Evolutionary conservation across 495 filamentous ascomycete species (phyloP).

Genomic region (Lasiosphaeris hirsuta): DNA sequence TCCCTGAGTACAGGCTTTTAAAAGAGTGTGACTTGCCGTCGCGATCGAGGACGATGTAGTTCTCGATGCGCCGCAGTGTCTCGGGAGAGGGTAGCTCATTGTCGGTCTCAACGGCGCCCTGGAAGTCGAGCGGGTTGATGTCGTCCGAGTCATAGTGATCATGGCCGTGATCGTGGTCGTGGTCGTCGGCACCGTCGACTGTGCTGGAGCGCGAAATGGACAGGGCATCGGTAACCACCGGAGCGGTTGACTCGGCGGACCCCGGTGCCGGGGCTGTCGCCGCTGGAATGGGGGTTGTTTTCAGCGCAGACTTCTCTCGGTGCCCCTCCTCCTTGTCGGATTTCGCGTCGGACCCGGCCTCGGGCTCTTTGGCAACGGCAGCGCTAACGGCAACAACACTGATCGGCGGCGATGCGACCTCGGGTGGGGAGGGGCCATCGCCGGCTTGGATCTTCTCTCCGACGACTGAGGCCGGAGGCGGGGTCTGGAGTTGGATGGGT

Average conservation of each 20-base stretch:
- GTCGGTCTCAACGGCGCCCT: constrained; percentile 45
- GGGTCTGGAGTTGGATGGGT: neutral
- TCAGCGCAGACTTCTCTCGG: too few species aligned
- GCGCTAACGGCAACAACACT: too few species aligned
- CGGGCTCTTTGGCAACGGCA: too few species aligned
- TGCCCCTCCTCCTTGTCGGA: too few species aligned
- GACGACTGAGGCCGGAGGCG: neutral
- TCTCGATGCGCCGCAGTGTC: constrained; percentile 47
- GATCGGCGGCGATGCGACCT: too few species aligned
- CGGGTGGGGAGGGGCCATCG: too few species aligned
- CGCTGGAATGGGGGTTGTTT: too few species aligned
- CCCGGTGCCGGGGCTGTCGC: too few species aligned
- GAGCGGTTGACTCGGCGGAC: too few species aligned
- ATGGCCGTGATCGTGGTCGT: neutral
- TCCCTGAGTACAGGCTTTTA: constrained; percentile 61
- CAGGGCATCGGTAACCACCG: too few species aligned
- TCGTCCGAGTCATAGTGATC: constrained; percentile 8
- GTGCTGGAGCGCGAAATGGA: neutral
- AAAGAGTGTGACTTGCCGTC: constrained; percentile 62
- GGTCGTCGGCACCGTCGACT: too few species aligned
- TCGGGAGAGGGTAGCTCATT: constrained; percentile 52
- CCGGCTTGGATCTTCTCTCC: too few species aligned
- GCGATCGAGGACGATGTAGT: constrained; percentile 60
- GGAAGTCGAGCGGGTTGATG: constrained; percentile 38
- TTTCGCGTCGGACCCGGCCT: neutral